Conservation (phyloP, 176 grass and related monocot genomes). For the Avena atlantica region DNA sequence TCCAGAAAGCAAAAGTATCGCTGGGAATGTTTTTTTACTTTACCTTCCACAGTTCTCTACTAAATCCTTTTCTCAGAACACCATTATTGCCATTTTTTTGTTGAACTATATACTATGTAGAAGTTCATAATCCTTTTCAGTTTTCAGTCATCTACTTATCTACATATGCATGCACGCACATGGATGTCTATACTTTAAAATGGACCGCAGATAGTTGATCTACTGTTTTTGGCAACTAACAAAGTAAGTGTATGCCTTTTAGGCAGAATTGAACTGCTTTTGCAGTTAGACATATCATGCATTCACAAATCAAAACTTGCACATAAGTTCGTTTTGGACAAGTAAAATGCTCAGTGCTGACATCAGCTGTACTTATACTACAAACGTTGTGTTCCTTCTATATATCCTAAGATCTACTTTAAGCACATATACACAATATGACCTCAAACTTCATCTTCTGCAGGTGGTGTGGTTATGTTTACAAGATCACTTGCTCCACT, state of each 20-base stretch:
- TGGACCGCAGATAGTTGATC: background rate
- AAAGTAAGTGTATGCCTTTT: background rate
- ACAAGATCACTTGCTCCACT: constrained; percentile 81
- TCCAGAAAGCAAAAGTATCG: background rate
- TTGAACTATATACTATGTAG: background rate
- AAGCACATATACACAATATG: background rate
- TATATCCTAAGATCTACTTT: background rate
- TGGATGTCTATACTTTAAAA: background rate
- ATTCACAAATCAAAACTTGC: background rate
- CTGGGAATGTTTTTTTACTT: background rate
- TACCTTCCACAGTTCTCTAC: background rate
- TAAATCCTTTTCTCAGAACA: background rate
- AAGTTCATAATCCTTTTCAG: background rate
- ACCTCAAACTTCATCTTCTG: constrained; percentile 41
- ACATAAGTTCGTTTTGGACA: constrained; percentile 6
- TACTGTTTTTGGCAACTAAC: too few relatives aligned
- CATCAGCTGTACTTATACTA: background rate
- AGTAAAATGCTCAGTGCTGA: constrained; percentile 9
- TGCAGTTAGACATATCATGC: background rate
- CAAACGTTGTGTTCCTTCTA: background rate
- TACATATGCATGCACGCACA: background rate
- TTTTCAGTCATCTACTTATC: background rate
- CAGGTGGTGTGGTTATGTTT: constrained; percentile 84
- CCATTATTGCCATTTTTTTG: background rate
- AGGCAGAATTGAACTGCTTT: background rate